These are phyloP conservation scores for Hanseniaspora lachancei DNA, from an alignment of 805 yeast species.

Conservation along the genomic window DNA sequence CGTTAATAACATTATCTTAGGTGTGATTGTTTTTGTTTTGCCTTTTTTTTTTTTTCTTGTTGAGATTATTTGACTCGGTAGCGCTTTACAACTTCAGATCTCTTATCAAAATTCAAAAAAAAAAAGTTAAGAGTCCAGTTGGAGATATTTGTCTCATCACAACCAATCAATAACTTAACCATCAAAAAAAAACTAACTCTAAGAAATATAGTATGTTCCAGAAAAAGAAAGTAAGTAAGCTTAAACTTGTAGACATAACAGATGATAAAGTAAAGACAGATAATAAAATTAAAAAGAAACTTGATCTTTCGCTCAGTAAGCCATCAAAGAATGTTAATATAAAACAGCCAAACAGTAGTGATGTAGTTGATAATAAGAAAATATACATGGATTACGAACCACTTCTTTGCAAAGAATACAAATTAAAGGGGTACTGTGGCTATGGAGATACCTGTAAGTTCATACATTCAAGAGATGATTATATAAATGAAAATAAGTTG, in stretches of 20 bases:
- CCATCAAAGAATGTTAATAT: neutral
- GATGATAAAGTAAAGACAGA: neutral
- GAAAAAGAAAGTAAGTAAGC: slow-evolving; percentile 6
- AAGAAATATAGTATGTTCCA: neutral
- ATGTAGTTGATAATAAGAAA: slow-evolving; percentile 25
- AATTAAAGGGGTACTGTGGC: slow-evolving; percentile 88
- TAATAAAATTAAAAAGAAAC: neutral
- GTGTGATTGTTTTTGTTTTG: too few relatives aligned
- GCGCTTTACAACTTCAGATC: too few relatives aligned
- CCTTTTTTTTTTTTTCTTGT: too few relatives aligned
- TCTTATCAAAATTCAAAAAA: too few relatives aligned
- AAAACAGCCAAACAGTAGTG: neutral
- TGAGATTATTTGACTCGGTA: too few relatives aligned
- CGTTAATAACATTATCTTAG: too few relatives aligned
- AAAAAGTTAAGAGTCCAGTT: neutral
- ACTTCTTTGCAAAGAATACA: slow-evolving; percentile 85
- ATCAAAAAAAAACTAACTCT: neutral
- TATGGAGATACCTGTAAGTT: slow-evolving; percentile 96
- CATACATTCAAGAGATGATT: slow-evolving; percentile 79
- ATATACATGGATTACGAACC: slow-evolving; percentile 77
- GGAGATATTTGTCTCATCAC: neutral
- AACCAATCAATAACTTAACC: neutral
- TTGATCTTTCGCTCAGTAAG: neutral
- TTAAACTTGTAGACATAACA: neutral
- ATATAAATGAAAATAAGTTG: slow-evolving; percentile 53